phyloP scores from a whole-genome alignment of 169 alveolate species.

The Plasmodium adleri region DNA sequence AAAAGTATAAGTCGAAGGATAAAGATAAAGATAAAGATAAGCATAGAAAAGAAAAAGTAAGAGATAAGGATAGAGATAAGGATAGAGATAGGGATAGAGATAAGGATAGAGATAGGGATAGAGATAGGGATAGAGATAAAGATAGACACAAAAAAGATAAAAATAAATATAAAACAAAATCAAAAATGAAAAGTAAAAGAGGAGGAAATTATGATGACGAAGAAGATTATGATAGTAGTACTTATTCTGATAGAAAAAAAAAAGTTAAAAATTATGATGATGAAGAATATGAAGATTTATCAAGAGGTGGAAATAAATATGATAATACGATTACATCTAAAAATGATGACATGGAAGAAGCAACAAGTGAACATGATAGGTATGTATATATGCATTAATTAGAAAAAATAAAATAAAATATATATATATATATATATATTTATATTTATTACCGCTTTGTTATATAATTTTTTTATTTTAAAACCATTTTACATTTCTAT shows the following conservation, averaged over 20 bases:
- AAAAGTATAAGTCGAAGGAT: conserved; percentile 15
- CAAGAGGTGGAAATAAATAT: conserved; percentile 22
- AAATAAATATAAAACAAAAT: conserved; percentile 19
- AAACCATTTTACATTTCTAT: background rate
- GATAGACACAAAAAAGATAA: conserved; percentile 17
- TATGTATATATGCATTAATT: conserved; percentile 32
- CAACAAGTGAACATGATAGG: conserved; percentile 20
- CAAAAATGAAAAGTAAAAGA: conserved; percentile 17
- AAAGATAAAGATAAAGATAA: conserved; percentile 16
- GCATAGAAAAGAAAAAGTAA: conserved; percentile 6
- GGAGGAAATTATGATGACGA: background rate
- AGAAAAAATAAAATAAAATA: no score
- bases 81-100: background rate
- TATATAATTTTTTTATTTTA: background rate
- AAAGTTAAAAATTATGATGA: conserved; percentile 36
- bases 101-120: background rate
- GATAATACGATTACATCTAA: conserved; percentile 22
- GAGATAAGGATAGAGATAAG: conserved; percentile 15
- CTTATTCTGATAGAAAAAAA: conserved; percentile 37
- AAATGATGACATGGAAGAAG: conserved; percentile 40
- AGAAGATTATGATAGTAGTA: conserved; percentile 33
- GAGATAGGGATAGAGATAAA: conserved; percentile 6
- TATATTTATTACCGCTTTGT: no score
- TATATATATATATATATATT: background rate
- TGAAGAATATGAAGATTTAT: conserved; percentile 22